phyloP scores from a whole-genome alignment of 1,284 basidiomycete genomes.

The Sphaerobolus stellatus region DNA sequence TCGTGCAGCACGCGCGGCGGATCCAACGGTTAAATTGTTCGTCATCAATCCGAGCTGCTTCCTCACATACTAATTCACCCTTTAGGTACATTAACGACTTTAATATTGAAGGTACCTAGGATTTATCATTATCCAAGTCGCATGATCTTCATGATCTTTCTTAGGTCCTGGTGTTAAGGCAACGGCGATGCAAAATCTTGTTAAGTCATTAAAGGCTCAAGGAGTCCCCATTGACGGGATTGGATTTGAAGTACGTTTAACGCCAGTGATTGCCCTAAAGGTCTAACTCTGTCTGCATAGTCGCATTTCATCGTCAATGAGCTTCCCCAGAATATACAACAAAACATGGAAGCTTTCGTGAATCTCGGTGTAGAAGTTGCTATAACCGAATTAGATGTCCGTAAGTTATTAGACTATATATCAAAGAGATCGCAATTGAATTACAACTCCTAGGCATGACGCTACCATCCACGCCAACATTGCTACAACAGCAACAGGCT shows the following conservation, averaged over 20 bases:
- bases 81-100: background rate
- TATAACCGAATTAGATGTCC: constrained; percentile 55
- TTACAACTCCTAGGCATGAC: constrained; percentile 32
- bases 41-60: constrained; percentile 8
- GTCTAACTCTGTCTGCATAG: constrained; percentile 14
- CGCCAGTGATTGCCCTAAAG: constrained; percentile 18
- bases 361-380: constrained; percentile 44
- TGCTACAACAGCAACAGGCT: constrained; percentile 47
- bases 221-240: constrained; percentile 52
- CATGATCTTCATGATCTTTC: background rate
- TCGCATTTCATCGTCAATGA: constrained; percentile 52
- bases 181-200: constrained; percentile 46
- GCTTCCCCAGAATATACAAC: constrained; percentile 38
- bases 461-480: constrained; percentile 46
- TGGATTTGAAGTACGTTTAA: constrained; percentile 40
- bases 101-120: background rate
- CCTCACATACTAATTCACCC: background rate
- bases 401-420: constrained; percentile 16
- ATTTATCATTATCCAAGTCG: background rate
- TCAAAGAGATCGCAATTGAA: too few relatives aligned
- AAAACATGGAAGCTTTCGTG: constrained; percentile 21
- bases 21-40: constrained; percentile 29
- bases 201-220: constrained; percentile 39
- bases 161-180: constrained; percentile 40
- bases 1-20: constrained; percentile 43